Conservation (phyloP, 2,329 filamentous ascomycete genomes). For the Byssothecium circinans region DNA sequence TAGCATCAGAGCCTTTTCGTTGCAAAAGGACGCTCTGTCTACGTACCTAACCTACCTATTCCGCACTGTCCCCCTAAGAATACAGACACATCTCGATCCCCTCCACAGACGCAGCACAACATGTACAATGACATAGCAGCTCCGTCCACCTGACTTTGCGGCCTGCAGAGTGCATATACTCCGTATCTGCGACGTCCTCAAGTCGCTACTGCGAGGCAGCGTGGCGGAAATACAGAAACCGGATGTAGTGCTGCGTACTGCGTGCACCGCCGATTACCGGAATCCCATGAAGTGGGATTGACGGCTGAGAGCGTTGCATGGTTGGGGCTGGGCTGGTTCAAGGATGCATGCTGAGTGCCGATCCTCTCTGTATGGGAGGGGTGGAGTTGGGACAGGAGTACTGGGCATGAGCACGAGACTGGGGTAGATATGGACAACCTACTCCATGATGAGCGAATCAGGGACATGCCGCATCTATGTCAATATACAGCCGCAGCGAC, state of each 20-base stretch:
- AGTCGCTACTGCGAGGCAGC: not conserved
- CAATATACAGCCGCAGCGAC: not conserved
- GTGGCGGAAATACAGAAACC: constrained; percentile 2
- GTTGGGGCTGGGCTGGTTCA: too few relatives aligned
- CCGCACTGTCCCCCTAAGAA: too few relatives aligned
- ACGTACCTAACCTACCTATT: too few relatives aligned
- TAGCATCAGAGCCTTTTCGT: too few relatives aligned
- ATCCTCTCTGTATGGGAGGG: too few relatives aligned
- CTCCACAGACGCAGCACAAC: not conserved
- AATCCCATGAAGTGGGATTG: not conserved
- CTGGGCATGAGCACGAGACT: too few relatives aligned
- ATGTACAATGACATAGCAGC: not conserved
- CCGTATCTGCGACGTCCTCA: not conserved
- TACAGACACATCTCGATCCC: not conserved
- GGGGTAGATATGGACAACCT: not conserved
- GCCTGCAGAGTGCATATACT: not conserved
- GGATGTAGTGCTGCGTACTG: not conserved
- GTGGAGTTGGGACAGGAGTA: too few relatives aligned
- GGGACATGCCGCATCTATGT: not conserved
- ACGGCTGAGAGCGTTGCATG: too few relatives aligned
- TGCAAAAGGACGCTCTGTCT: too few relatives aligned
- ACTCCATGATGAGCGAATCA: not conserved
- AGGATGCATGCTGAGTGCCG: not conserved
- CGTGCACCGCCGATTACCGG: not conserved
- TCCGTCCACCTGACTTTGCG: not conserved